Conservation (phyloP, 2,329 filamentous ascomycete genomes). For the Metarhizium album region DNA sequence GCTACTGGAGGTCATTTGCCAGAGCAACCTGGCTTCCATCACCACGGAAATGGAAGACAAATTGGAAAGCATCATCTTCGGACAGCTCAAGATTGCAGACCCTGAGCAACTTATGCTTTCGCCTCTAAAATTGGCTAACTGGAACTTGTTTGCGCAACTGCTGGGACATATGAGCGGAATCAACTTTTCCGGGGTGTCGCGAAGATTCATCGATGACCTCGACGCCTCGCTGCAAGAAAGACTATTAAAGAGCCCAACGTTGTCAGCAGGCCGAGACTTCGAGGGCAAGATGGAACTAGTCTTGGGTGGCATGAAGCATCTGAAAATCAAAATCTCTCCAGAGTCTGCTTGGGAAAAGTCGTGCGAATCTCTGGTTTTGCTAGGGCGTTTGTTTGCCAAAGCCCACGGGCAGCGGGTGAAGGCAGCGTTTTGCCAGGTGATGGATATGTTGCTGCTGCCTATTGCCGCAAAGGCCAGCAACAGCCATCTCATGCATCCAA, state of each 20-base stretch:
- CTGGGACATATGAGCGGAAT: slow-evolving; percentile 94
- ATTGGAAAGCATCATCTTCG: slow-evolving; percentile 90
- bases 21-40: slow-evolving; percentile 73
- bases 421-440: slow-evolving; percentile 84
- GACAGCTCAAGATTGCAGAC: slow-evolving; percentile 83
- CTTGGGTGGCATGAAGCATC: slow-evolving; percentile 81
- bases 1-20: slow-evolving; percentile 83
- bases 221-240: slow-evolving; percentile 69
- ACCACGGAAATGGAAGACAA: slow-evolving; percentile 89
- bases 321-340: slow-evolving; percentile 65
- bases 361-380: slow-evolving; percentile 75
- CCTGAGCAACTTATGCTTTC: slow-evolving; percentile 69
- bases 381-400: slow-evolving; percentile 73
- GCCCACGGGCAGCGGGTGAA: slow-evolving; percentile 87
- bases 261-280: slow-evolving; percentile 47
- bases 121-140: slow-evolving; percentile 81
- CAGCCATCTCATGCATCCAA: slow-evolving; percentile 66
- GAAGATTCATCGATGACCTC: slow-evolving; percentile 72
- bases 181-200: slow-evolving; percentile 76
- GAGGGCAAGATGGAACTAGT: slow-evolving; percentile 82
- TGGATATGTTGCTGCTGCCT: slow-evolving; percentile 77
- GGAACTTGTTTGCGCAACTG: slow-evolving; percentile 86
- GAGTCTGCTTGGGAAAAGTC: slow-evolving; percentile 72
- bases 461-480: slow-evolving; percentile 71
- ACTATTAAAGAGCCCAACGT: slow-evolving; percentile 53